Percentiles rank a stretch among this genome's conserved stretches.
Evolutionary conservation across 768 basidiomycete genomes (phyloP).

Genomic region (Mycena metata): DNA sequence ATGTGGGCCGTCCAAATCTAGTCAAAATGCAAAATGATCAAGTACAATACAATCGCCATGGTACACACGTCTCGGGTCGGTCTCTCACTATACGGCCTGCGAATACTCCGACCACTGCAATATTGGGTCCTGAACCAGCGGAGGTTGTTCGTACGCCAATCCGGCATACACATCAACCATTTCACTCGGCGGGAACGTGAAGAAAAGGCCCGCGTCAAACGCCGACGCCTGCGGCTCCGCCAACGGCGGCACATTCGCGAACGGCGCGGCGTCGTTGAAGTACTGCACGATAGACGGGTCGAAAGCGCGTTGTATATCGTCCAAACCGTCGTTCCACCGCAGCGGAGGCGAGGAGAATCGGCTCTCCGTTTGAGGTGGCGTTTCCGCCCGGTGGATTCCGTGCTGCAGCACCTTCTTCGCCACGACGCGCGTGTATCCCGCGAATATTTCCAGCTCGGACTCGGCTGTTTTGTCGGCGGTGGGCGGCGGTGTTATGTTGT

Average conservation of each 20-base stretch:
- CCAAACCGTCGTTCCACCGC: slow-evolving; percentile 3
- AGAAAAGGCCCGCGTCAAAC: slow-evolving; percentile 31
- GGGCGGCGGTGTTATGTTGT: slow-evolving; percentile 29
- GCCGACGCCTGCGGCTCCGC: slow-evolving; percentile 5
- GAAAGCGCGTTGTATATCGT: slow-evolving; percentile 9
- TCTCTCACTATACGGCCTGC: too few relatives aligned
- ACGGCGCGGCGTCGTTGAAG: slow-evolving; percentile 20
- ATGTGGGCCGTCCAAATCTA: too few relatives aligned
- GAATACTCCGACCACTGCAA: too few relatives aligned
- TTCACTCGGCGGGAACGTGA: slow-evolving; percentile 14
- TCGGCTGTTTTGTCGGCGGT: slow-evolving; percentile 13
- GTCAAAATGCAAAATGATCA: too few relatives aligned
- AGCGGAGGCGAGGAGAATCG: neutral
- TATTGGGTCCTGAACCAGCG: neutral
- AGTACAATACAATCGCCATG: too few relatives aligned
- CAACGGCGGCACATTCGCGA: slow-evolving; percentile 2
- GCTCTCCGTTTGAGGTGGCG: neutral
- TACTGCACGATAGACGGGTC: slow-evolving; percentile 34
- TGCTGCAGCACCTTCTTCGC: slow-evolving; percentile 33
- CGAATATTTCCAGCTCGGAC: slow-evolving; percentile 35
- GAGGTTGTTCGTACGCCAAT: neutral
- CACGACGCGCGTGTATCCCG: slow-evolving; percentile 35
- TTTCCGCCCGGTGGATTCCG: neutral
- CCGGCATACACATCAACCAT: neutral
- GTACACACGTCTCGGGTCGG: too few relatives aligned